Conservation (phyloP, 352 stramenopile species). For the Discostella stelligera region DNA sequence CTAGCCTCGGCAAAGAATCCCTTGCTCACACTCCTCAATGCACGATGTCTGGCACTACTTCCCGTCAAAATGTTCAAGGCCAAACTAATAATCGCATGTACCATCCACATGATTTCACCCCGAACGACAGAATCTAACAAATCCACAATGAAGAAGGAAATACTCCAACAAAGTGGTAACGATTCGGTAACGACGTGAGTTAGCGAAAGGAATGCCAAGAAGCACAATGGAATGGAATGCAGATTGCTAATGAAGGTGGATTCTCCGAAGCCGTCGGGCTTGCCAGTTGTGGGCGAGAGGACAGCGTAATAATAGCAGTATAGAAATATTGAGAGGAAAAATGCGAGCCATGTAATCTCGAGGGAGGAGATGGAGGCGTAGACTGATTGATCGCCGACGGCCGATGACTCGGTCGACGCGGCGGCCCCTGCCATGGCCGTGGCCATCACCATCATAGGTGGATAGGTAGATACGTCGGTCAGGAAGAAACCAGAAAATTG, state of each 20-base stretch:
- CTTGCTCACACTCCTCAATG: slow-evolving; percentile 43
- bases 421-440: not conserved
- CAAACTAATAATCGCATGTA: slow-evolving; percentile 35
- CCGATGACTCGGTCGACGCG: too few relatives aligned
- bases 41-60: slow-evolving; percentile 3
- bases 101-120: slow-evolving; percentile 26
- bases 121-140: slow-evolving; percentile 26
- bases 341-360: slow-evolving; percentile 2
- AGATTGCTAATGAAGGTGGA: slow-evolving; percentile 40
- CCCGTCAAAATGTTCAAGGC: slow-evolving; percentile 30
- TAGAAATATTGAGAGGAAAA: slow-evolving; percentile 36
- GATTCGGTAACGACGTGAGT: slow-evolving; percentile 28
- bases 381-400: not conserved
- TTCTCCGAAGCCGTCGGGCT: slow-evolving; percentile 23
- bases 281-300: slow-evolving; percentile 6
- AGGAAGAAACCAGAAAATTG: too few relatives aligned
- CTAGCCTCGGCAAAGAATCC: slow-evolving; percentile 43
- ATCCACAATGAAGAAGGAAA: slow-evolving; percentile 40
- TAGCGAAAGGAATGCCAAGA: slow-evolving; percentile 27
- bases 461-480: too few relatives aligned
- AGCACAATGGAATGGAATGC: slow-evolving; percentile 18
- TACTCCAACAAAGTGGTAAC: slow-evolving; percentile 33
- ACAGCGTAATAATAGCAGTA: slow-evolving; percentile 27
- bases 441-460: too few relatives aligned
- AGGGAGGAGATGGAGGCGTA: not conserved